Evolutionary conservation across 202 grass and related monocot species (phyloP).

Genomic region (Setaria italica): DNA sequence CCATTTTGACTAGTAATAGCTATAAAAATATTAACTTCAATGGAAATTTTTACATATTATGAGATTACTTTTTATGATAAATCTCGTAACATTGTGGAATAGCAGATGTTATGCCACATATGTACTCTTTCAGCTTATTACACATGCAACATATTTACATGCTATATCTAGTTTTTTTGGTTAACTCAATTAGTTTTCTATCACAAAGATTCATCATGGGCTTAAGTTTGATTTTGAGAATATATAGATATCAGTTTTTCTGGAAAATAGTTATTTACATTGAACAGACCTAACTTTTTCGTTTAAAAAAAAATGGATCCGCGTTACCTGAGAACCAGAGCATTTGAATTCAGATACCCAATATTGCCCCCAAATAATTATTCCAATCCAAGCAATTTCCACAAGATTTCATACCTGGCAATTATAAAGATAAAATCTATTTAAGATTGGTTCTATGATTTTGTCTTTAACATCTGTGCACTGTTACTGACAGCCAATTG

Average conservation of each 20-base stretch:
- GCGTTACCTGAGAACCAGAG: not conserved
- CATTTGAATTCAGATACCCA: not conserved
- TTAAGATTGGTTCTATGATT: constrained; percentile 31
- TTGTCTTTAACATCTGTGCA: constrained; percentile 27
- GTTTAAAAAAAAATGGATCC: not conserved
- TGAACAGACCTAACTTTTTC: not conserved
- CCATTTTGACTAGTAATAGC: no score
- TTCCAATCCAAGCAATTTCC: not conserved
- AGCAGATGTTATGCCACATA: not conserved
- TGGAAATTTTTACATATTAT: not conserved
- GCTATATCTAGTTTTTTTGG: constrained; percentile 4
- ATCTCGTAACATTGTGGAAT: not conserved
- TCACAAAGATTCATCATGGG: not conserved
- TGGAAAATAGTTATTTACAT: not conserved
- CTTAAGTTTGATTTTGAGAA: constrained; percentile 12
- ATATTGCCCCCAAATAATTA: not conserved
- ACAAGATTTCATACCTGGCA: not conserved
- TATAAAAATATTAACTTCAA: no score
- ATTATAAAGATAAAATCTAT: not conserved
- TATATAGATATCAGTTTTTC: not conserved
- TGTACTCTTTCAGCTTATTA: constrained; percentile 3
- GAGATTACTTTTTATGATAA: not conserved
- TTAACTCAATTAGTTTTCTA: not conserved
- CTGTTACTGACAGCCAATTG: not conserved
- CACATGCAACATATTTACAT: not conserved